Evolutionary conservation across 1,284 basidiomycete species (phyloP).

Genomic region (Vanrija sp.): DNA sequence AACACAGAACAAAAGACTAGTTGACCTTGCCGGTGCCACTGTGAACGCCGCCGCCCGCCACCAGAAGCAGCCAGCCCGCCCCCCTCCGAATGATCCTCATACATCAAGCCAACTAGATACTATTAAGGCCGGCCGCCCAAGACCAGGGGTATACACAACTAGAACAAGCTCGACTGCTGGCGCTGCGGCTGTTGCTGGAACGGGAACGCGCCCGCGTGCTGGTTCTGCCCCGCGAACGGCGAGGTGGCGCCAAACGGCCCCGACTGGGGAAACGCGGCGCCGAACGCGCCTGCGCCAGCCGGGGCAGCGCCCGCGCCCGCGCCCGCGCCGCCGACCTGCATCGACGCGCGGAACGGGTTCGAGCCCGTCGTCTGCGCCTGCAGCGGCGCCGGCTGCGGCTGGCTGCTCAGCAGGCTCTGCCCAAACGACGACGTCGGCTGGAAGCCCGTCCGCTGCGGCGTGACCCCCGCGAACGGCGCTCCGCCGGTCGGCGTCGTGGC

Average conservation of each 20-base stretch:
- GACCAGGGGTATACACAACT: neutral
- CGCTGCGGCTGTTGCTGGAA: neutral
- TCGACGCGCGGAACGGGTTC: constrained; percentile 41
- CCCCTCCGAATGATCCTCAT: too few species aligned
- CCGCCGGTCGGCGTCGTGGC: neutral
- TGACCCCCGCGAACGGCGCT: neutral
- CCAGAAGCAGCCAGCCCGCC: too few species aligned
- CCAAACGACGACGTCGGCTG: constrained; percentile 85
- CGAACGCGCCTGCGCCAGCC: neutral
- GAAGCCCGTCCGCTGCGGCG: constrained; percentile 53
- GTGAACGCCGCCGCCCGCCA: too few species aligned
- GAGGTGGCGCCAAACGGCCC: constrained; percentile 30
- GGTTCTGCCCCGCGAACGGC: constrained; percentile 35
- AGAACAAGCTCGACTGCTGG: constrained; percentile 6
- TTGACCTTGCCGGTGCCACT: too few species aligned
- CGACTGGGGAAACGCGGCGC: too few species aligned
- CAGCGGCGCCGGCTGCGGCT: constrained; percentile 4
- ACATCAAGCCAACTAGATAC: too few species aligned
- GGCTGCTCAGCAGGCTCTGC: constrained; percentile 51
- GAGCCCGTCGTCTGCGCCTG: constrained; percentile 16
- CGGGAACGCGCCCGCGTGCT: neutral
- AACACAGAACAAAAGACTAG: too few species aligned
- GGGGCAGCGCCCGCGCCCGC: neutral
- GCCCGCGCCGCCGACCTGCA: neutral
- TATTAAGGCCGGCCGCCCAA: too few species aligned